Evolutionary conservation across 805 yeast species (phyloP), one percentile per base, ranked within the genome.

Genomic region (Kuraishia molischiana): DNA sequence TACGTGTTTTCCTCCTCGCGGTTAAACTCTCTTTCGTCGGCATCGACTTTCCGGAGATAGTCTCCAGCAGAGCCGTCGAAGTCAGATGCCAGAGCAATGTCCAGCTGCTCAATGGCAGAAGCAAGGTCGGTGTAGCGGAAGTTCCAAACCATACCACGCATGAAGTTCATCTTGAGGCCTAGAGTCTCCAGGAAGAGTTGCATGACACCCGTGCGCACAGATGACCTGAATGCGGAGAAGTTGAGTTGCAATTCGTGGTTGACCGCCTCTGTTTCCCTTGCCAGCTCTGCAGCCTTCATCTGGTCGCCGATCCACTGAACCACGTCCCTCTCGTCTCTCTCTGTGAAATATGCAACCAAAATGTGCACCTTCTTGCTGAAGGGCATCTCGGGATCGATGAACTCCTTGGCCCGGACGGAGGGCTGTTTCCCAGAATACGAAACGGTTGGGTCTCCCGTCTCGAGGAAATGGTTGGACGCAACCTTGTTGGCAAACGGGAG

Each of bases 381-480:
- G 5, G 31, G 17, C 13, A 28, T 15, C 8, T 24, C 31, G 5
- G 6, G 22, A 34, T 34, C 36, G 15, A 34, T 18, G 14, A 34
- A 34, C 17, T 34, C 36, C 21, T 24, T 34, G 20, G 19, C 17
- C 14, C 21, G 9, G 10, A 31, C 6, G 20, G 5, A 11, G 15
- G 21, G 33, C 9, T 18, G 21, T 20, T 19, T 31, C 21, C 9
- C 8, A 9, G 33, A 9, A 11, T 11, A 17, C 9, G 11, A 5
- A 5, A 5, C 15, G 33, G 19, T 19, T 6, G 33, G 13, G 21
- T 17, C 24, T 5, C 35, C 31, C 21, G 34, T 26, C 19, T 24
- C 39, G 20, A 34, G 11, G 35, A 38, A 29, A n/a, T 28, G 17
- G 24, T 21, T 38, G 24, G 20, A 19, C 11, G 19, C 35, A n/a